Conservation (phyloP, 202 grass and related monocot species). For the Saccharum hybrid region DNA sequence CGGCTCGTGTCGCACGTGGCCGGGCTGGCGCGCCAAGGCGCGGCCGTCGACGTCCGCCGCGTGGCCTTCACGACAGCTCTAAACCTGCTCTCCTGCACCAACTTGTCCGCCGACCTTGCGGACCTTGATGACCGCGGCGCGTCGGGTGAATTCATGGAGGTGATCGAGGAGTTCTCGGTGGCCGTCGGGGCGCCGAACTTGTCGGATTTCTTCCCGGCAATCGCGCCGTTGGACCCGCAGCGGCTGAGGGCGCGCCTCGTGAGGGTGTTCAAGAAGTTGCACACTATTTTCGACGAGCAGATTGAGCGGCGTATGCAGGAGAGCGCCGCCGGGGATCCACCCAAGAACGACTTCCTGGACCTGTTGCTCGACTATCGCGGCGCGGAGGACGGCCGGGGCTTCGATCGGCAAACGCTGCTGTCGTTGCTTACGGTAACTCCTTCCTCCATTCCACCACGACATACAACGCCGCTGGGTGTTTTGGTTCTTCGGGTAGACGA, state of each 20-base stretch:
- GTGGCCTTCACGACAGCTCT: slow-evolving; percentile 52
- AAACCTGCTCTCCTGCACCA: slow-evolving; percentile 61
- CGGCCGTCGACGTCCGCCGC: slow-evolving; percentile 41
- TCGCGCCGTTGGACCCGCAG: slow-evolving; percentile 28
- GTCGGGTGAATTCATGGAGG: slow-evolving; percentile 7
- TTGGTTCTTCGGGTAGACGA: too few relatives aligned
- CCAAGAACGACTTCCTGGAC: slow-evolving; percentile 54
- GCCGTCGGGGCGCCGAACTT: slow-evolving; percentile 32
- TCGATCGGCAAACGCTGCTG: slow-evolving; percentile 17
- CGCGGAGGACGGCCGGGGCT: neutral
- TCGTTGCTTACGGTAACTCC: slow-evolving; percentile 18
- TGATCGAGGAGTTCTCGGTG: slow-evolving; percentile 42
- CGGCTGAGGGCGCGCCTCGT: neutral
- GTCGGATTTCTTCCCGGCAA: slow-evolving; percentile 42
- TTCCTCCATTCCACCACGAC: too few relatives aligned
- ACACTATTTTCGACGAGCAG: slow-evolving; percentile 27
- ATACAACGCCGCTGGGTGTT: too few relatives aligned
- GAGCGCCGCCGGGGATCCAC: neutral
- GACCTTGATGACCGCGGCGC: slow-evolving; percentile 32
- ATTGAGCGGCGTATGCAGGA: slow-evolving; percentile 1
- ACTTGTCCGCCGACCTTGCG: slow-evolving; percentile 53
- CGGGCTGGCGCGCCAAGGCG: neutral
- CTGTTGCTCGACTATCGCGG: slow-evolving; percentile 38
- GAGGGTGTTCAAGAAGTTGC: slow-evolving; percentile 21
- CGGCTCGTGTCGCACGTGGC: slow-evolving; percentile 51